These are phyloP conservation scores for Aspergillus campestris DNA, from an alignment of 495 filamentous ascomycete species.

Conservation along the genomic window DNA sequence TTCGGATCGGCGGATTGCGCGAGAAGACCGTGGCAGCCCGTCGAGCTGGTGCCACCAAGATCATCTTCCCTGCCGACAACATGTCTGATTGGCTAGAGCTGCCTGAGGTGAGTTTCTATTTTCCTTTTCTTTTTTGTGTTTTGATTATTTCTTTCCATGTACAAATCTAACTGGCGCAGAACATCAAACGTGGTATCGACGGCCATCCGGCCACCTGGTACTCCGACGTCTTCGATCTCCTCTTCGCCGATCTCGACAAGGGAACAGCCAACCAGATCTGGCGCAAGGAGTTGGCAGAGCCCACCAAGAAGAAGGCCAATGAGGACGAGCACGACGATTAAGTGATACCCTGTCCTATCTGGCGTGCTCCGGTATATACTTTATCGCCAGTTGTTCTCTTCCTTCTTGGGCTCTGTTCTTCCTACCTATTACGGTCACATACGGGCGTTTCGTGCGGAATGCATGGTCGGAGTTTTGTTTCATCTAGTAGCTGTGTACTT, in stretches of 20 bases:
- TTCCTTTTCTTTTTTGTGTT: neutral
- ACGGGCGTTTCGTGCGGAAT: slow-evolving; percentile 17
- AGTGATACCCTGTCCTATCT: neutral
- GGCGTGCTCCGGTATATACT: slow-evolving; percentile 12
- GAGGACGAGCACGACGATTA: slow-evolving; percentile 24
- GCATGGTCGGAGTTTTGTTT: slow-evolving; percentile 20
- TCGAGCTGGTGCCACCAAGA: slow-evolving; percentile 85
- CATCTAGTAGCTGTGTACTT: neutral
- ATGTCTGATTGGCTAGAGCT: slow-evolving; percentile 95
- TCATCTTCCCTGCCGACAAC: slow-evolving; percentile 95
- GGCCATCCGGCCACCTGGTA: slow-evolving; percentile 91
- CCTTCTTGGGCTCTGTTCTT: slow-evolving; percentile 3
- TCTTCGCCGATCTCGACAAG: slow-evolving; percentile 76
- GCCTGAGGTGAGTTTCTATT: slow-evolving; percentile 61
- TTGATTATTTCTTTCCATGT: neutral
- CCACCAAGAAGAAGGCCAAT: slow-evolving; percentile 39
- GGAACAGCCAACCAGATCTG: slow-evolving; percentile 62
- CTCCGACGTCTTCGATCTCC: slow-evolving; percentile 81
- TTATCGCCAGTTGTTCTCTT: slow-evolving; percentile 5
- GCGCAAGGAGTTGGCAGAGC: slow-evolving; percentile 60
- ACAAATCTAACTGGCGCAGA: slow-evolving; percentile 44
- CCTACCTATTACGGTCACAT: slow-evolving; percentile 10
- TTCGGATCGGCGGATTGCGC: slow-evolving; percentile 89
- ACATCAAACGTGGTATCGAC: slow-evolving; percentile 92
- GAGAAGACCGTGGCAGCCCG: slow-evolving; percentile 99